Percentiles rank a stretch among this genome's conserved stretches.
phyloP scores from a whole-genome alignment of 768 basidiomycete genomes.

The Boletus pseudopeckii region DNA sequence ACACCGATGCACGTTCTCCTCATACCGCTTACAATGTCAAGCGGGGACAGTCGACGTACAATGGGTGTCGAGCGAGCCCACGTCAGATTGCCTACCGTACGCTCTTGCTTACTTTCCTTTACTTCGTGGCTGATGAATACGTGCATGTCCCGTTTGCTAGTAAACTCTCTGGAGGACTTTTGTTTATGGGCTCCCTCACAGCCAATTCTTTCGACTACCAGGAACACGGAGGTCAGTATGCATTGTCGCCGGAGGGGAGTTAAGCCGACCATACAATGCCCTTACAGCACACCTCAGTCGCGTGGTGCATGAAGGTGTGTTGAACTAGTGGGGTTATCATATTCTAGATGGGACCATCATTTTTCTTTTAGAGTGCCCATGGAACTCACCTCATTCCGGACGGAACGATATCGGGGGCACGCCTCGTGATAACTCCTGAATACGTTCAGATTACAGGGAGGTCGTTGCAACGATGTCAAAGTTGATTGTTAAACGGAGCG shows the following conservation, averaged over 20 bases:
- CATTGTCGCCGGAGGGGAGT: conserved; percentile 5
- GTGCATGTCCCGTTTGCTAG: conserved; percentile 27
- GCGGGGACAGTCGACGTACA: conserved; percentile 59
- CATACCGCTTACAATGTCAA: conserved; percentile 47
- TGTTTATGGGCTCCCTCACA: conserved; percentile 52
- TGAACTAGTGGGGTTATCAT: not conserved
- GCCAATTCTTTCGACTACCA: conserved; percentile 52
- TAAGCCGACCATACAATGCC: conserved; percentile 12
- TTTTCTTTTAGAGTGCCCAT: conserved; percentile 42
- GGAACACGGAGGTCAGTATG: conserved; percentile 54
- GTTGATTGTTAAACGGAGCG: conserved; percentile 19
- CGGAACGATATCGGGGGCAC: conserved; percentile 64
- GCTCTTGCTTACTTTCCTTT: conserved; percentile 17
- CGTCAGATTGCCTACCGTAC: conserved; percentile 68
- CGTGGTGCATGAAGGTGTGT: conserved; percentile 50
- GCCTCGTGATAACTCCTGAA: conserved; percentile 70
- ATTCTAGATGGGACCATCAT: not conserved
- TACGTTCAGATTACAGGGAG: conserved; percentile 68
- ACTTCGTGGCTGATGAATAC: not conserved
- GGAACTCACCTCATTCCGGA: conserved; percentile 70
- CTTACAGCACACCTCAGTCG: conserved; percentile 43
- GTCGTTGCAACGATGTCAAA: conserved; percentile 14
- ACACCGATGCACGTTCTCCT: conserved; percentile 49
- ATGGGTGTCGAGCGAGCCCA: conserved; percentile 56
- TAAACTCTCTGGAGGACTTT: conserved; percentile 56